Evolutionary conservation across 495 filamentous ascomycete genomes (phyloP), one percentile per base, ranked within the genome.

Genomic region (Aspergillus egyptiacus): DNA sequence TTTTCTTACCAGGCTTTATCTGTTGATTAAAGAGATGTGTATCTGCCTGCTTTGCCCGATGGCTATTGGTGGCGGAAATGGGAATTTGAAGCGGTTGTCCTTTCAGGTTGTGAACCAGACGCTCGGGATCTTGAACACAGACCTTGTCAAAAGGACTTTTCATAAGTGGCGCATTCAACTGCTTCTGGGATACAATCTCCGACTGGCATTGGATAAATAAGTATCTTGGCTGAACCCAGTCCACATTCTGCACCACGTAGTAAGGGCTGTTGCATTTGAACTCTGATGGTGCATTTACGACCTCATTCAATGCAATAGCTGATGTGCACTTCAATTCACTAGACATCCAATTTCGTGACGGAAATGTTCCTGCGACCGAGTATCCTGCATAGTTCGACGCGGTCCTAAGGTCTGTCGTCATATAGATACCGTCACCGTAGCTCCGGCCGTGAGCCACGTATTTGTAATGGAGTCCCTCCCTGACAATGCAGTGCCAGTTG

Each of bases 161-260:
- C 20, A 40, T 25, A 1, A 11, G 1, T 27, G 15, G 20, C 51
- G 42, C 5, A 71, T 70, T 13, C 9, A 31, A 10, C 25, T 10
- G 5, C 25, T 27, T 31, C 10, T 3, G 28, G n/a, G 28, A 5
- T 67, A 25, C 9, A 3, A 11, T 19, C 4, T 63, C 32, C 43
- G 32, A 15, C 13, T 27, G 2, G 43, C 33, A 34, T 13, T 37
- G 35, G n/a, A 94, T 81, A 54, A 96, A 90, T 2, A 97, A 72
- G 64, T 95, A 97, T 48, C 91, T 76, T 18, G 87, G 86, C 58
- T 95, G 91, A 50, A 94, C 91, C 91, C 91, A 97, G 53, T 94
- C 85, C 11, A 85, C 67, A 27, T 88, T 74, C 4, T 74, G 61
- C 2, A 97, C 84, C 13, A 96, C 91, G 25, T 85, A 81, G 61